Evolutionary conservation across 768 basidiomycete genomes (phyloP).

Genomic region (Auricularia auricula-judae): DNA sequence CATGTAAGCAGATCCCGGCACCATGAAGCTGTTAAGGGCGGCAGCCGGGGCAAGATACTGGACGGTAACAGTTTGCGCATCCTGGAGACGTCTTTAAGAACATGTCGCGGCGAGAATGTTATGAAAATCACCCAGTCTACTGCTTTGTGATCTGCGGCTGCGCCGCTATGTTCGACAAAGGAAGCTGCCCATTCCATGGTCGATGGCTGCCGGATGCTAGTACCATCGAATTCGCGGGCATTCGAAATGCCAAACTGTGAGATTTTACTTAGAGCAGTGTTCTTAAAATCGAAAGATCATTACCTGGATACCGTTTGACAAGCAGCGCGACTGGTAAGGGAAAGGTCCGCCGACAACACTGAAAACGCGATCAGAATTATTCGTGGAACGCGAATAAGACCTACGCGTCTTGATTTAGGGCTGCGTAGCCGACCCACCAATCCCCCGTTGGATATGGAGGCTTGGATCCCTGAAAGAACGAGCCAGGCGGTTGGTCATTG

Average conservation of each 20-base stretch:
- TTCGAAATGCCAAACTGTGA: constrained; percentile 22
- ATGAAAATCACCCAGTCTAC: constrained; percentile 19
- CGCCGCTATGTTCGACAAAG: constrained; percentile 22
- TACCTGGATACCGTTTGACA: constrained; percentile 6
- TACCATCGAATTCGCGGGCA: constrained; percentile 21
- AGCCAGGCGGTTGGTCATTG: constrained; percentile 19
- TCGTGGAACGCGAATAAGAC: constrained; percentile 1
- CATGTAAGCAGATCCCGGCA: constrained; percentile 25
- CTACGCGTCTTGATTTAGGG: constrained; percentile 17
- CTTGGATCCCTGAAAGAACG: constrained; percentile 23
- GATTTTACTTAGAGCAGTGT: background rate
- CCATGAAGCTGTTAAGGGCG: constrained; percentile 21
- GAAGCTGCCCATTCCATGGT: constrained; percentile 23
- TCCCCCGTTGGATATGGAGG: constrained; percentile 26
- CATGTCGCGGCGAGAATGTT: background rate
- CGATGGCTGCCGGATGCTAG: constrained; percentile 21
- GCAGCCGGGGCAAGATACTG: constrained; percentile 23
- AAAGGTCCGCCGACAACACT: constrained; percentile 24
- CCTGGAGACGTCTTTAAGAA: constrained; percentile 10
- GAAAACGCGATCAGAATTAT: background rate
- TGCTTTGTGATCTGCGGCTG: constrained; percentile 21
- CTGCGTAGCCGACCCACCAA: constrained; percentile 26
- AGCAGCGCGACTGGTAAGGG: constrained; percentile 21
- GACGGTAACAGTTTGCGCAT: constrained; percentile 24
- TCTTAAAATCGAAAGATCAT: background rate